Percentiles rank a stretch among this genome's conserved stretches.
Evolutionary conservation across 805 yeast genomes (phyloP).

Genomic region (Jamesozyma rosinii): DNA sequence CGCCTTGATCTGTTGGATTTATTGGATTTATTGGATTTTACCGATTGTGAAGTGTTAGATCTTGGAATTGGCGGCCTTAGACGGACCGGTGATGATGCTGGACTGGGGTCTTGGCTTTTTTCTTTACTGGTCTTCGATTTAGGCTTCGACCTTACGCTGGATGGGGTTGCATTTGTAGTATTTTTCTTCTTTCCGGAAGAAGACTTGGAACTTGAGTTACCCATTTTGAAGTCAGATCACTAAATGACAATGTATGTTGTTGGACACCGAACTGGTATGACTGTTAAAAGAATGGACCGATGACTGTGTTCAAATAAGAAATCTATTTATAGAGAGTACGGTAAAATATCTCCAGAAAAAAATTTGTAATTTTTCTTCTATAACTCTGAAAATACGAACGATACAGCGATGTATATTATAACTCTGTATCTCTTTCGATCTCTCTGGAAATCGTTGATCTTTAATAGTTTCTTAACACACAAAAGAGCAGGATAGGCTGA

Average conservation of each 20-base stretch:
- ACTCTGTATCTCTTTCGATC: too few relatives aligned
- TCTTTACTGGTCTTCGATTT: neutral
- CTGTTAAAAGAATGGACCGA: too few relatives aligned
- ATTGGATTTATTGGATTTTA: conserved; percentile 36
- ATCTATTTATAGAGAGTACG: too few relatives aligned
- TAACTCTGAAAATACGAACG: too few relatives aligned
- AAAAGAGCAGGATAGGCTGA: neutral
- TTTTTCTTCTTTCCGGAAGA: conserved; percentile 10
- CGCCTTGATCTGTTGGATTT: conserved; percentile 32
- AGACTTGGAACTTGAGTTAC: conserved; percentile 44
- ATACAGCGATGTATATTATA: too few relatives aligned
- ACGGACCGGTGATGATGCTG: conserved; percentile 4
- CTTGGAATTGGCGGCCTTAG: conserved; percentile 39
- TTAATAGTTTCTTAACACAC: neutral
- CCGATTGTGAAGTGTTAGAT: conserved; percentile 46
- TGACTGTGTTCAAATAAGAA: too few relatives aligned
- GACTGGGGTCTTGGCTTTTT: neutral
- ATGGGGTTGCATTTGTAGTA: conserved; percentile 1
- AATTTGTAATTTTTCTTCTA: too few relatives aligned
- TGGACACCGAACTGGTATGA: neutral
- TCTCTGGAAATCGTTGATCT: too few relatives aligned
- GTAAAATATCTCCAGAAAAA: too few relatives aligned
- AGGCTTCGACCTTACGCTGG: conserved; percentile 1
- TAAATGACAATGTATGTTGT: neutral
- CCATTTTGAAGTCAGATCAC: too few relatives aligned